Base-by-base conservation (phyloP, 352 stramenopile species). In the Phytophthora rubi region DNA sequence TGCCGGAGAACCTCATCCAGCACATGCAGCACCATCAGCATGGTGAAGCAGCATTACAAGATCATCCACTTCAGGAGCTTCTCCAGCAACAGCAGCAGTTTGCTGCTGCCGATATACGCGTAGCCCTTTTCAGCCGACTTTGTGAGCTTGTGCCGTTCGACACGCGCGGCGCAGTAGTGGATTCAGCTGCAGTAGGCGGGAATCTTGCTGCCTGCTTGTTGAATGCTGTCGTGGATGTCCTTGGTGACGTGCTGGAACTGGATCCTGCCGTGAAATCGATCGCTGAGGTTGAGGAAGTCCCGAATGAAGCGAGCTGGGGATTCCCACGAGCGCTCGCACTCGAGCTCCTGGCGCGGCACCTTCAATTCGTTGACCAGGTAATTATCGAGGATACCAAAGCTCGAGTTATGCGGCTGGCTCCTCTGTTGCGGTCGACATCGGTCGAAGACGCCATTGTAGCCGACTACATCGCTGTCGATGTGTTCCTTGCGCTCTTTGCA, bases 171-270 rank as follows among this genome's bases (percentile, higher is more conserved):
- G 1, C 23, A n/a, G 6, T 33, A 9, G 49, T 60, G 0, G 28
- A 60, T 7, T 54, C 28, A 1, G 33, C 57, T 7, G 26, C 54
- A 12, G 52, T 74, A 6, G 56, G 53, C 9, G 77, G 78, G 16
- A 89, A 89, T 65, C 33, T 90, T 10, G 80, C 75, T 26, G 58
- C 73, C 23, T 81, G 74, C 48, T 62, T 77, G 15, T n/a, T 82
- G 26, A 79, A 85, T 67, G 76, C 76, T 1, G 39, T 89, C 5
- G 48, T 92, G 4, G 86, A 93, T 59, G 65, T 88, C 26, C 62
- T 93, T 2, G 80, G 80, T n/a, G 86, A 93, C 58, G 44, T 89
- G 5, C 64, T 92, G 15, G 86, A 93, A 63, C 61, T 92, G 15
- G 86, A 92, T 44, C 48, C 71, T 33, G 35, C 71, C 5, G 58